Evolutionary conservation across 805 yeast species (phyloP), one percentile per base, ranked within the genome.

Genomic region (Grigorovia humatica): DNA sequence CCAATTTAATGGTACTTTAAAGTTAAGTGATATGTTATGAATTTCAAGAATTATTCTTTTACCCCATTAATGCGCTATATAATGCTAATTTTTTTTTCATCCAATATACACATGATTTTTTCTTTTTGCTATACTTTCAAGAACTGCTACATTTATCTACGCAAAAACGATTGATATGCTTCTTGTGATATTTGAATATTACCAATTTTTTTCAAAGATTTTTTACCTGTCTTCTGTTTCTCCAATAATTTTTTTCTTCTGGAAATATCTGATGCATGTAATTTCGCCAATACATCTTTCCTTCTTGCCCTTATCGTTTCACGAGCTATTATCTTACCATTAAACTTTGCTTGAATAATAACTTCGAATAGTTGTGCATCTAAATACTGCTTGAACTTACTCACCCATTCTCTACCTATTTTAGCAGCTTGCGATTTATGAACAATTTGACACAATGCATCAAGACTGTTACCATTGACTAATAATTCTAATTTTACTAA

Each of bases 181-280:
- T 88, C 95, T 54, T 83, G 84, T 54, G 86, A 82, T 48, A 91
- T 85, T 44, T 76, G 72, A 17, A 91, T 86, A 50, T 80, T 79
- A 13, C 98, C 98, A 13, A 83, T 75, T 15, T 85, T 74, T 67
- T 85, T 84, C 83, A 91, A 19, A 43, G 55, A 53, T 68, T 85
- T 88, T 70, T 93, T 93, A 42, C 99, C 99, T 63, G 88, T 96
- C 67, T 90, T 91, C 63, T 91, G 99, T 60, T 85, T 84, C 51
- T 78, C 88, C 50, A 91, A 72, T 58, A 91, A 75, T 69, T 91
- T 91, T 73, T 89, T 89, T 55, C 96, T 76, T 70, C 99, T 77
- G 0, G 95, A 79, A 38, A 90, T 79, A 72, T 91, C 99, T 18
- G 96, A 82, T 0, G 98, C 99, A 68, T 91, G 98, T 54, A 93